These are phyloP conservation scores for Magnaporthiopsis rhizophila DNA, from an alignment of 2,329 filamentous ascomycete genomes.

Conservation along the genomic window DNA sequence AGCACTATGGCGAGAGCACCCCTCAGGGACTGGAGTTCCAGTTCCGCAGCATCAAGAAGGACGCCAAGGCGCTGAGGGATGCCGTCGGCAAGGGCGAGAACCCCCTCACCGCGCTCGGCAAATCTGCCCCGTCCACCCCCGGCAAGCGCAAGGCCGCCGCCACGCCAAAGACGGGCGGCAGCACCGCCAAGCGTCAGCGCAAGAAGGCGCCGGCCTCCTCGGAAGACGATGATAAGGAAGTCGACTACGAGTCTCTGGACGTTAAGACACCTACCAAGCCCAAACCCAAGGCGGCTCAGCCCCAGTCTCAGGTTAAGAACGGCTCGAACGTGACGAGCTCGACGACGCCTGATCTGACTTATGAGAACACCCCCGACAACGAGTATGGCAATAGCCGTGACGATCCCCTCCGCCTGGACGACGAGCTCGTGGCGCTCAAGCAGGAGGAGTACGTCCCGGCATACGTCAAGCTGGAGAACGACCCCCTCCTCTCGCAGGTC, in stretches of 20 bases:
- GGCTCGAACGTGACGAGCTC: not conserved
- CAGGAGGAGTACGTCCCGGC: not conserved
- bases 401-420: not conserved
- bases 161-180: not conserved
- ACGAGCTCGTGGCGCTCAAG: not conserved
- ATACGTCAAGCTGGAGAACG: not conserved
- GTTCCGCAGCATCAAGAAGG: slow-evolving; percentile 47
- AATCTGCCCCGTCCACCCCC: slow-evolving; percentile 20
- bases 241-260: slow-evolving; percentile 24
- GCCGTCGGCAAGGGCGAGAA: slow-evolving; percentile 37
- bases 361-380: not conserved
- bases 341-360: not conserved
- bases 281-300: not conserved
- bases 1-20: slow-evolving; percentile 52
- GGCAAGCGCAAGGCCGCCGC: slow-evolving; percentile 11
- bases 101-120: slow-evolving; percentile 25
- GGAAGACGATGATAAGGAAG: slow-evolving; percentile 17
- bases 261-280: slow-evolving; percentile 13
- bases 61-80: slow-evolving; percentile 39
- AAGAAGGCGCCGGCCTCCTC: slow-evolving; percentile 11
- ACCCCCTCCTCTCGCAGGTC: not conserved
- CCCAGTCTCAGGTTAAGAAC: not conserved
- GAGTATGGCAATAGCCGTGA: not conserved
- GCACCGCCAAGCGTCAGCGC: slow-evolving; percentile 8
- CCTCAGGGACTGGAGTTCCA: slow-evolving; percentile 51